Conservation (phyloP, 176 grass and related monocot genomes). For the Avena insularis region DNA sequence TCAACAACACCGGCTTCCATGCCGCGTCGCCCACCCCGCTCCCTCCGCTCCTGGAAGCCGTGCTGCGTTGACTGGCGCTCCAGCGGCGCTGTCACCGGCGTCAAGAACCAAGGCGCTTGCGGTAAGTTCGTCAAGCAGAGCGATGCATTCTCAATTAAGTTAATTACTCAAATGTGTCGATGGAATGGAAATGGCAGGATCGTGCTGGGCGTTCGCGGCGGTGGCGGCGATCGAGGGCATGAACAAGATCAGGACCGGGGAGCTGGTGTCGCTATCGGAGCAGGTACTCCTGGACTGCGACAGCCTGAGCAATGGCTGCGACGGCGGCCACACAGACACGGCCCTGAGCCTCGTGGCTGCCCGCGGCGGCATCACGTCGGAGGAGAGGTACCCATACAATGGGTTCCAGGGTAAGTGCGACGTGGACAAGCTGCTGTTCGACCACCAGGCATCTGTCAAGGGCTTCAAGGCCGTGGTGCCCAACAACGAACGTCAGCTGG, state of each 20-base stretch:
- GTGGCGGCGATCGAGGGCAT: conserved; percentile 49
- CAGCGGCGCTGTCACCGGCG: conserved; percentile 36
- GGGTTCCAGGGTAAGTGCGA: conserved; percentile 37
- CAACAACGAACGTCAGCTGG: conserved; percentile 40
- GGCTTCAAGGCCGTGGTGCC: conserved; percentile 24
- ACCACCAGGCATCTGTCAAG: conserved; percentile 6
- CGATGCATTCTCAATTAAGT: neutral
- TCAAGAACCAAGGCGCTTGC: conserved; percentile 32
- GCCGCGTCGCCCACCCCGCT: neutral
- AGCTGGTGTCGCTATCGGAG: conserved; percentile 44
- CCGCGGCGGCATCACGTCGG: conserved; percentile 44
- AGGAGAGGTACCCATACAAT: conserved; percentile 16
- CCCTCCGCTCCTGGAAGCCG: conserved; percentile 1
- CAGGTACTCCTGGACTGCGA: conserved; percentile 53
- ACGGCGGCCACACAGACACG: conserved; percentile 26
- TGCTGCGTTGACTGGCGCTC: conserved; percentile 47
- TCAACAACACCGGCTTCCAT: neutral
- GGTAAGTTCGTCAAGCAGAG: neutral
- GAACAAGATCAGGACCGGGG: conserved; percentile 50
- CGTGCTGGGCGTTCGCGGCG: conserved; percentile 53
- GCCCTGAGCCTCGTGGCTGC: conserved; percentile 37
- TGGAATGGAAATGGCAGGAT: conserved; percentile 6
- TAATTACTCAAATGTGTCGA: neutral
- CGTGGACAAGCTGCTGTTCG: conserved; percentile 5
- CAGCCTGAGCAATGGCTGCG: conserved; percentile 17